Base-by-base conservation (phyloP, 257 asterid genomes). In the Ballota nigra region DNA sequence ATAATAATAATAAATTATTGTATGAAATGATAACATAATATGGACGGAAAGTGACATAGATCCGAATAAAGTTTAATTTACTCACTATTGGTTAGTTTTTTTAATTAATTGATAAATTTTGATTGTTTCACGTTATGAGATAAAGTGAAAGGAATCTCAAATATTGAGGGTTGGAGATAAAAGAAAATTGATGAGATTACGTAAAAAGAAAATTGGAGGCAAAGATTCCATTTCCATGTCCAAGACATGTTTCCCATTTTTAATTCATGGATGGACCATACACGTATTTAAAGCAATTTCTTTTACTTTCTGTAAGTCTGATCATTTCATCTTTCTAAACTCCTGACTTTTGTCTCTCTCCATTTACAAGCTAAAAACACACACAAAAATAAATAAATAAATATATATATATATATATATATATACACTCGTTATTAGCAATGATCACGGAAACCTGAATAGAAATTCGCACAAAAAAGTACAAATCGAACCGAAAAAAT, bases 221-320 rank as follows among this genome's bases (percentile, higher is more conserved):
- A 34, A 63, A 22, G 71, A 49, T 69, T 59, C 71, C 38, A 66
- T 56, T 70, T 85, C 65, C 64, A 55, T 73, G 85, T 75, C 82
- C 68, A 24, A 60, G 72, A 83, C 85, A 74, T 83, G 85, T 85
- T 79, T 73, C 61, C 66, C 72, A 63, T 57, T 78, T 45, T 22
- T 51, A 65, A 43, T 64, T 68, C 75, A 3, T 31, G 55, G 16
- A 29, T 67, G 86, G 84, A 70, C 63, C 73, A 62, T 57, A 19
- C 38, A 29, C 12, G 15, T 64, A 38, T 71, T 33, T 43, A 81
- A 81, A 79, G 79, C 79, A 66, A 36, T 52, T 63, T 36, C 18
- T 53, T 76, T 83, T 75, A 71, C 75, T 68, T 69, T 75, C 64
- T 69, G 34, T 29, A 66, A 70, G 65, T 78, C 61, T 78, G 38